Percentiles rank a stretch among this genome's conserved stretches.
Conservation (phyloP, 2,329 filamentous ascomycete species). For the Pseudogymnoascus sp. region DNA sequence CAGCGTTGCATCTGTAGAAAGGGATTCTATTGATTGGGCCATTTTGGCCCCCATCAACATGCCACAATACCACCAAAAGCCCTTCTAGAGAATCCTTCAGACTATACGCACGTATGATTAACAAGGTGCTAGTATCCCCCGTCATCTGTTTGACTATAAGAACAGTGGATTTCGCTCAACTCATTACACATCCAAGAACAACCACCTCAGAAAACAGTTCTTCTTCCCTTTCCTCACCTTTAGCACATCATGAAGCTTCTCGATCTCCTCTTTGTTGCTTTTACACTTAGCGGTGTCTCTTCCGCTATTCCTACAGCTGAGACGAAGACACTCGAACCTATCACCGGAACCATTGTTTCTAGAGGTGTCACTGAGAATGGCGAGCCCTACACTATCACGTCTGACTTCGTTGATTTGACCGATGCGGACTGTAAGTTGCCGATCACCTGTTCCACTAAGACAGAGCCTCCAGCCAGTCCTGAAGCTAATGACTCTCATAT, state of each 20-base stretch:
- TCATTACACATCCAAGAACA: neutral
- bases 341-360: neutral
- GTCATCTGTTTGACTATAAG: neutral
- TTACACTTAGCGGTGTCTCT: neutral
- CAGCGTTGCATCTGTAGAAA: neutral
- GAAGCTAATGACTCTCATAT: neutral
- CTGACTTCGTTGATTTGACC: neutral
- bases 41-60: neutral
- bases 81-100: neutral
- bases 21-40: neutral
- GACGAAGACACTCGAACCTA: neutral
- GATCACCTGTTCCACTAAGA: neutral
- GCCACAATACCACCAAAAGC: neutral
- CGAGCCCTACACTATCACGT: neutral
- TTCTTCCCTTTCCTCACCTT: neutral
- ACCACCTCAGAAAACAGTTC: neutral
- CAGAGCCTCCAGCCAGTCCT: neutral
- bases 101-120: neutral
- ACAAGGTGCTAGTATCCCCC: neutral
- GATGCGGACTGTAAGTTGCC: neutral
- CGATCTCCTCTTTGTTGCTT: neutral
- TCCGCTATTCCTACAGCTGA: neutral
- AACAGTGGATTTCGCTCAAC: neutral
- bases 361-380: neutral
- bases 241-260: neutral